These are phyloP conservation scores for Chlamydomonas incerta DNA, from an alignment of 139 green algal genomes.

Conservation along the genomic window DNA sequence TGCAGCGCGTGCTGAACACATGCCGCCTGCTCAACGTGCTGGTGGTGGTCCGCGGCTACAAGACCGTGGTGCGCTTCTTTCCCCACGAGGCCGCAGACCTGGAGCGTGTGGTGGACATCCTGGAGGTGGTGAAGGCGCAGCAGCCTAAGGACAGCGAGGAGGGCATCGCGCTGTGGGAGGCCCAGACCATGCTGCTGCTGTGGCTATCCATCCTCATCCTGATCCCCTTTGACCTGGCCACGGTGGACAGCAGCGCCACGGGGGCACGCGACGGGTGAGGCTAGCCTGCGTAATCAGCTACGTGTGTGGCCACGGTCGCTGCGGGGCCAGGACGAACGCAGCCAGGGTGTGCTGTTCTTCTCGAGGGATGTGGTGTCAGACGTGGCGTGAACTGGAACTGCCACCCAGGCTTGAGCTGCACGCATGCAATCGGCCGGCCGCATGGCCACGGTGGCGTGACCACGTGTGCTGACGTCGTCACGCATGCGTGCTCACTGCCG, in stretches of 20 bases:
- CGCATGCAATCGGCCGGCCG: no score
- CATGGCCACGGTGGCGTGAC: no score
- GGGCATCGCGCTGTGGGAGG: constrained; percentile 73
- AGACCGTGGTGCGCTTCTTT: constrained; percentile 93
- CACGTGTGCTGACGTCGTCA: no score
- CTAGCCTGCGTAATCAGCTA: no score
- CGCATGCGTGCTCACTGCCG: no score
- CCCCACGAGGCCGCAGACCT: constrained; percentile 86
- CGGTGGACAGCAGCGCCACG: constrained; percentile 74
- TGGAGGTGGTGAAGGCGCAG: constrained; percentile 48
- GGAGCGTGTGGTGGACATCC: constrained; percentile 82
- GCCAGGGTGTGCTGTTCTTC: no score
- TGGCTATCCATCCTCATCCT: constrained; percentile 96
- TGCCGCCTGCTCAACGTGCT: constrained; percentile 85
- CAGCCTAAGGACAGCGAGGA: constrained; percentile 36
- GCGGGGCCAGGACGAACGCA: no score
- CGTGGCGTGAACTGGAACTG: no score
- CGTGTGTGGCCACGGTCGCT: no score
- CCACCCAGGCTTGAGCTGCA: no score
- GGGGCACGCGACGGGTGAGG: no score
- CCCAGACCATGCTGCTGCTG: constrained; percentile 87
- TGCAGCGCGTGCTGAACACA: constrained; percentile 47
- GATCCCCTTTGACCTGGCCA: constrained; percentile 93
- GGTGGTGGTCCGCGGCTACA: constrained; percentile 85
- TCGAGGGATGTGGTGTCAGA: no score